These are phyloP conservation scores for Leptomonas seymouri DNA, from an alignment of 208 protist genomes.

Conservation along the genomic window DNA sequence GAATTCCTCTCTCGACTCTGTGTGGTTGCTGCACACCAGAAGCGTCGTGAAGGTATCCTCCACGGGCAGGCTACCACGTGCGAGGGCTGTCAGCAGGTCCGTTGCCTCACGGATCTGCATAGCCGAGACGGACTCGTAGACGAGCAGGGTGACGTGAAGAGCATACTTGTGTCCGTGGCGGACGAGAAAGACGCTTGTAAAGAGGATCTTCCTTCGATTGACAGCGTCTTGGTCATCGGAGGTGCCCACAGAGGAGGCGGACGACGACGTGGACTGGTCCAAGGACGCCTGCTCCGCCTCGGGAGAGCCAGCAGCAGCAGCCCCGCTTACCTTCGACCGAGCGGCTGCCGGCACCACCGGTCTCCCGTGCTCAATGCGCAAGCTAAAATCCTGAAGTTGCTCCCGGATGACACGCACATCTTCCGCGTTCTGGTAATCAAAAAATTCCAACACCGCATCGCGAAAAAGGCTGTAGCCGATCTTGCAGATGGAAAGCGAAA, in stretches of 20 bases:
- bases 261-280: not conserved
- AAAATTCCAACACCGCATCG: slow-evolving; percentile 79
- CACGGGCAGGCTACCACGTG: slow-evolving; percentile 49
- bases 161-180: slow-evolving; percentile 85
- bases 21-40: slow-evolving; percentile 41
- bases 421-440: slow-evolving; percentile 79
- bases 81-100: slow-evolving; percentile 58
- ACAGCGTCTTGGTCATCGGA: slow-evolving; percentile 18
- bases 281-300: not conserved
- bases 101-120: slow-evolving; percentile 40
- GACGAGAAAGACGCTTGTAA: slow-evolving; percentile 85
- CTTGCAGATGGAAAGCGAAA: slow-evolving; percentile 79
- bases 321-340: not conserved
- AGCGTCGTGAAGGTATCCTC: slow-evolving; percentile 64
- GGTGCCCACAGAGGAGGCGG: not conserved
- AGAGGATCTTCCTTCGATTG: slow-evolving; percentile 34
- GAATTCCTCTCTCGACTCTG: slow-evolving; percentile 33
- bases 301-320: not conserved
- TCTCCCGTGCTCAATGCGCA: slow-evolving; percentile 28
- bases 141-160: slow-evolving; percentile 76
- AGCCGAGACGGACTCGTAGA: slow-evolving; percentile 40
- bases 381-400: slow-evolving; percentile 61
- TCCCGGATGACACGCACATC: slow-evolving; percentile 68
- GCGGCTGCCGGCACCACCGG: slow-evolving; percentile 2
- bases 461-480: slow-evolving; percentile 76